These are phyloP conservation scores for Globisporangium middletonii DNA, from an alignment of 352 stramenopile species.

Conservation along the genomic window DNA sequence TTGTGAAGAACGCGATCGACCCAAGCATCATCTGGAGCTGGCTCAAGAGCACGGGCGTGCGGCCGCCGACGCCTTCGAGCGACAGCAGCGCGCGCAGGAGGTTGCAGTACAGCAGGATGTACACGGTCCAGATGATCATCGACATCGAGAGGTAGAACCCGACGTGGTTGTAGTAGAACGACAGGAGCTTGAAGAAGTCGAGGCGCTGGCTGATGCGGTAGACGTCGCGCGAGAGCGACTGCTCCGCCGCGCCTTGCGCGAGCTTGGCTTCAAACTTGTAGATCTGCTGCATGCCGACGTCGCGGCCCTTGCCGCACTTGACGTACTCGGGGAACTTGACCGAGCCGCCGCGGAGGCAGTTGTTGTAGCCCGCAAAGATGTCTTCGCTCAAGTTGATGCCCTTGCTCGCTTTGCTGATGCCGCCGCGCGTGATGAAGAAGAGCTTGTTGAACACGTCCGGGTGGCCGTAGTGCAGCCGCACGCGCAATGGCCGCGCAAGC, in stretches of 20 bases:
- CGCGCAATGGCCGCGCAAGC: constrained; percentile 92
- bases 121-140: constrained; percentile 97
- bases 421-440: constrained; percentile 98
- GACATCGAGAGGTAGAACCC: constrained; percentile 98
- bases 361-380: constrained; percentile 99
- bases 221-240: constrained; percentile 97
- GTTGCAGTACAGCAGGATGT: constrained; percentile 96
- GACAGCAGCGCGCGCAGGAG: constrained; percentile 90
- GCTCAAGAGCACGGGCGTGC: constrained; percentile 91
- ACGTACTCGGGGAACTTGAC: constrained; percentile 99
- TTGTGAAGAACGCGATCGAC: constrained; percentile 96
- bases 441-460: constrained; percentile 99
- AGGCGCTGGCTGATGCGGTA: constrained; percentile 96
- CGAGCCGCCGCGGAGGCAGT: constrained; percentile 93
- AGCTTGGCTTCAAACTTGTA: constrained; percentile 99
- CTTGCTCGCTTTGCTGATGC: constrained; percentile 98
- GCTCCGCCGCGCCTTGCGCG: constrained; percentile 95
- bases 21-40: constrained; percentile 96
- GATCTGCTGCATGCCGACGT: constrained; percentile 99
- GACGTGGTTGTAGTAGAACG: constrained; percentile 99
- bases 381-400: constrained; percentile 99
- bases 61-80: constrained; percentile 89
- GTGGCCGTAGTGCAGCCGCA: constrained; percentile 98
- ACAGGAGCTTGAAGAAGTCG: constrained; percentile 98
- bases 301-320: constrained; percentile 97